Evolutionary conservation across 2,329 filamentous ascomycete species (phyloP).

Genomic region (Aspergillus caelatus): DNA sequence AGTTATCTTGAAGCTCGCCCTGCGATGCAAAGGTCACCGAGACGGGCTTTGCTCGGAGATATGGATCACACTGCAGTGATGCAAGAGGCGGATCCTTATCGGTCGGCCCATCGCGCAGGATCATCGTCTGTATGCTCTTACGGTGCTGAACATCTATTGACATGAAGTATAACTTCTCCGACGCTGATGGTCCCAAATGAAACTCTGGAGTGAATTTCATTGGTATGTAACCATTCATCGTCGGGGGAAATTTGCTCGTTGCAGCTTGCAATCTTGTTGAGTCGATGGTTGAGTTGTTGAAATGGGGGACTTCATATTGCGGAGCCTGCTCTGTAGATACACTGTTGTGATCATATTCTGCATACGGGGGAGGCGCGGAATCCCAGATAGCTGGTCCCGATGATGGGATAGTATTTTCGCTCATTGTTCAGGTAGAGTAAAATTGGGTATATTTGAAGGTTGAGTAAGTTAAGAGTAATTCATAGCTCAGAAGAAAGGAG

Average conservation of each 20-base stretch:
- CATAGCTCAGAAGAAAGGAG: too few relatives aligned
- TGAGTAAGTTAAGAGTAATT: not conserved
- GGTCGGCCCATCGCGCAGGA: constrained; percentile 1
- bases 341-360: not conserved
- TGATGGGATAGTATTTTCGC: too few relatives aligned
- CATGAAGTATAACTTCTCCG: not conserved
- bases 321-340: not conserved
- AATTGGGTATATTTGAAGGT: not conserved
- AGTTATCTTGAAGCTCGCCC: not conserved
- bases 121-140: not conserved
- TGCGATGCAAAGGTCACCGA: not conserved
- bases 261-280: not conserved
- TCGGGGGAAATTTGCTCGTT: not conserved
- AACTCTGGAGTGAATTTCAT: not conserved
- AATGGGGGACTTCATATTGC: not conserved
- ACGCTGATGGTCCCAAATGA: not conserved
- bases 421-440: not conserved
- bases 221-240: constrained; percentile 5
- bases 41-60: not conserved
- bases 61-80: not conserved
- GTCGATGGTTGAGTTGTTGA: not conserved
- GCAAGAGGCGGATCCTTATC: not conserved
- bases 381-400: not conserved
- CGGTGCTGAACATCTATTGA: not conserved
- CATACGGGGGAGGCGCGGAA: not conserved